These are phyloP conservation scores for Lasiodiplodia gonubiensis DNA, from an alignment of 2,329 filamentous ascomycete species.

Conservation along the genomic window DNA sequence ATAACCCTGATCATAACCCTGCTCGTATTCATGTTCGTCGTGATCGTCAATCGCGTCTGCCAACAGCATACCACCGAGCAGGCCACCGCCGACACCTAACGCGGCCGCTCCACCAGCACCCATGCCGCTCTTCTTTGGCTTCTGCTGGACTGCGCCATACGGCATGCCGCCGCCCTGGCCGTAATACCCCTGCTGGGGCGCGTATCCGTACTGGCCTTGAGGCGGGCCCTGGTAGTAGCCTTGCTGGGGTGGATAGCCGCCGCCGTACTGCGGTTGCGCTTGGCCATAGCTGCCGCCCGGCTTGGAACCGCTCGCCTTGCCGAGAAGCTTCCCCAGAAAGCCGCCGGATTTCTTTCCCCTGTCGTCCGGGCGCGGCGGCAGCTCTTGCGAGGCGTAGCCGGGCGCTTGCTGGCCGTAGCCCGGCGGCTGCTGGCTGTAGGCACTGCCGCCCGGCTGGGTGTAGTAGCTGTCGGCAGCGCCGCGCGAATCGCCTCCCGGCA, in stretches of 20 bases:
- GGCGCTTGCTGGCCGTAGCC: conserved; percentile 39
- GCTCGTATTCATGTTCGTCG: conserved; percentile 33
- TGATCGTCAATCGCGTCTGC: conserved; percentile 67
- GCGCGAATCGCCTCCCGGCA: conserved; percentile 37
- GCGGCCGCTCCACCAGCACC: conserved; percentile 77
- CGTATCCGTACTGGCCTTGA: conserved; percentile 40
- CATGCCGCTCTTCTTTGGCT: conserved; percentile 59
- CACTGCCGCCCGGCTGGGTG: conserved; percentile 32
- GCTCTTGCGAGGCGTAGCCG: conserved; percentile 36
- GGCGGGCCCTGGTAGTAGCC: conserved; percentile 38
- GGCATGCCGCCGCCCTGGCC: conserved; percentile 40
- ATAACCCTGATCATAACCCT: conserved; percentile 25
- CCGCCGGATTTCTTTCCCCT: conserved; percentile 46
- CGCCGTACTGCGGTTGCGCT: conserved; percentile 30
- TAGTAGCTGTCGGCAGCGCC: conserved; percentile 54
- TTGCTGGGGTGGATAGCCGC: conserved; percentile 35
- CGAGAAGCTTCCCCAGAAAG: conserved; percentile 60
- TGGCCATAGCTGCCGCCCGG: conserved; percentile 28
- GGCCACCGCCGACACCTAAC: conserved; percentile 78
- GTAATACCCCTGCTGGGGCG: conserved; percentile 36
- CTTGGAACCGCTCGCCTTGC: conserved; percentile 43
- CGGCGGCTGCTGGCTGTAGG: conserved; percentile 36
- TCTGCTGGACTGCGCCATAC: conserved; percentile 29
- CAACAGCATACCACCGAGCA: conserved; percentile 78
- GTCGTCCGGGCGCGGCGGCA: conserved; percentile 38